Percentiles rank a stretch among this genome's conserved stretches.
phyloP scores from a whole-genome alignment of 1,139 yeast species.

The Hemisphaericaspora xylofermentans region DNA sequence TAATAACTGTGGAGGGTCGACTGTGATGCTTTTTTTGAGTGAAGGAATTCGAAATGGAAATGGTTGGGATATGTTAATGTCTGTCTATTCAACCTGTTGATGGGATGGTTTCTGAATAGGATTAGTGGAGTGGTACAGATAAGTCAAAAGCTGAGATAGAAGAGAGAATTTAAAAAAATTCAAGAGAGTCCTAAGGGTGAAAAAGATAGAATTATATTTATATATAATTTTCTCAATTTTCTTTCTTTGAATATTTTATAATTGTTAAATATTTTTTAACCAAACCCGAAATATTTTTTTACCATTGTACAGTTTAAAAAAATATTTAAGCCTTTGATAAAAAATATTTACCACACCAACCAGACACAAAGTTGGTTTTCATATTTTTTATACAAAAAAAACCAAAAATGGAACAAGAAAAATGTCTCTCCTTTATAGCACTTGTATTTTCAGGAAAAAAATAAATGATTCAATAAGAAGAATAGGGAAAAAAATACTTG shows the following conservation, averaged over 20 bases:
- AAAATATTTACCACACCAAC: constrained; percentile 1
- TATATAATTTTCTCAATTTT: neutral
- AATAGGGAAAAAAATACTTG: constrained; percentile 1
- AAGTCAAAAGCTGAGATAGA: neutral
- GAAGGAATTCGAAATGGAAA: neutral
- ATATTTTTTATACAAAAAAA: too few relatives aligned
- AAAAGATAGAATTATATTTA: neutral
- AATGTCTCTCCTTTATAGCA: neutral
- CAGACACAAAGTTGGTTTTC: too few relatives aligned
- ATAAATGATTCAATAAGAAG: neutral
- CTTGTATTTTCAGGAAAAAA: neutral
- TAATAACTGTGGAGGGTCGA: too few relatives aligned
- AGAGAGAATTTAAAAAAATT: neutral
- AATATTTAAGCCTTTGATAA: neutral
- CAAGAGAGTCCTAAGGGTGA: neutral
- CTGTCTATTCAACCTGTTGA: neutral
- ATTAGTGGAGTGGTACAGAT: neutral
- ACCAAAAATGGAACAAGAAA: neutral
- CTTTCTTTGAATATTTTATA: neutral
- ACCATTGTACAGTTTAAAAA: neutral
- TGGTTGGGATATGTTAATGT: neutral
- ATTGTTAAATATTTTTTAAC: neutral
- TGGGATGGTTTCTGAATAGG: neutral
- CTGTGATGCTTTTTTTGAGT: too few relatives aligned
- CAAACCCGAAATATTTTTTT: neutral